Base-by-base conservation (phyloP, 2,329 filamentous ascomycete genomes). In the Cercospora sp. region DNA sequence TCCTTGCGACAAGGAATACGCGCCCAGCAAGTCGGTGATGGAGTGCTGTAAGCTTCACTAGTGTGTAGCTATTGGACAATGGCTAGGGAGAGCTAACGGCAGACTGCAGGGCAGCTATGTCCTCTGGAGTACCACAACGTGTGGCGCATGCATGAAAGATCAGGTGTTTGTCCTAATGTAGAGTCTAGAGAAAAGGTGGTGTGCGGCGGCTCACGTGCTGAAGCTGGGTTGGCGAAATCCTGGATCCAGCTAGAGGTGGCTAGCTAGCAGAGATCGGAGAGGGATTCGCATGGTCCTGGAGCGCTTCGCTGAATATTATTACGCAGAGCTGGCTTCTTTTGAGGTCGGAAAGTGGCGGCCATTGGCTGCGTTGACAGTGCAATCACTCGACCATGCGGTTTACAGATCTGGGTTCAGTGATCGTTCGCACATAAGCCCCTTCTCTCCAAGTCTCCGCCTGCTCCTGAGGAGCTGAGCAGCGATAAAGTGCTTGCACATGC, bases 71-170 rank as follows among this genome's bases (percentile, higher is more conserved):
- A 62, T 62, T 62, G 60, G 60, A 16, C 43, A 43, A 49, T 32
- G 37, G 43, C 40, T 21, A 18, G 10, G 37, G 12, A 21, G 40
- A 49, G 62, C 62, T 65, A 65, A 53, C 37, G 51, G 34, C 51
- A 58, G 62, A 65, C 62, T 37, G 62, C 62, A 65, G 62, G 21
- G 32, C 51, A 65, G 51, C 62, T 65, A 59, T 59, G 62, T 65
- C 53, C 37, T 65, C 62, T 65, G 62, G 62, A 65, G 62, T 65
- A 65, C 62, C 62, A 65, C 62, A 21, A 65, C 62, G 37, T 40
- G 51, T 65, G 62, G 62, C 62, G 62, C 62, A 65, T 65, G 62
- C 62, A 65, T 53, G 49, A 45, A 6, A 30, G 32, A 43, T 65
- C 62, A 65, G 30, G 51, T 65, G 62, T 18, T 59, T 59, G 55